Percentiles rank a stretch among this genome's conserved stretches.
Conservation (phyloP, 345 rosid genomes). For the Syzygium aqueum region DNA sequence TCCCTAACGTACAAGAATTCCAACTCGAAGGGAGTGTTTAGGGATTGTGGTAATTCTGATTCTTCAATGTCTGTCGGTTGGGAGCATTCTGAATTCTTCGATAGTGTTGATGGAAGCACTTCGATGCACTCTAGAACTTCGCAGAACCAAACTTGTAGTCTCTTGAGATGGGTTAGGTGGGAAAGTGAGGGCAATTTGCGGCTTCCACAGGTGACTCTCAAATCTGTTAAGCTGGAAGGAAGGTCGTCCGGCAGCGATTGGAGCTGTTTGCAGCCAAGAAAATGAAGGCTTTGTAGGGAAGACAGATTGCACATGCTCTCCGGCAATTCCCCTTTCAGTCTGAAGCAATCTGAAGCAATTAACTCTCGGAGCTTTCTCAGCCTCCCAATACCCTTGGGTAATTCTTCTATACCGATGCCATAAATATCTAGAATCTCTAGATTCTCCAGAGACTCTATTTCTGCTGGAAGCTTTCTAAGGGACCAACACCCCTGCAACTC, state of each 20-base stretch:
- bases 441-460: background rate
- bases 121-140: background rate
- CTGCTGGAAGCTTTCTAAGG: background rate
- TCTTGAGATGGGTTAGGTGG: background rate
- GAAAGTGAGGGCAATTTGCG: background rate
- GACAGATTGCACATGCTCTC: background rate
- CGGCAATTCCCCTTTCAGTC: accelerated
- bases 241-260: background rate
- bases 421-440: background rate
- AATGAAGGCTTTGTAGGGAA: background rate
- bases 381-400: background rate
- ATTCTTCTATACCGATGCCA: accelerated
- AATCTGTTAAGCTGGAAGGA: background rate
- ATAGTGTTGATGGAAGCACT: background rate
- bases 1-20: no score
- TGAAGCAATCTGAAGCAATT: accelerated
- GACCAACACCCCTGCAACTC: accelerated
- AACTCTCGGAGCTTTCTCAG: background rate
- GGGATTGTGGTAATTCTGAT: background rate
- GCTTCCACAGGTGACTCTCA: background rate
- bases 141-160: accelerated
- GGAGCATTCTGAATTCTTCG: background rate
- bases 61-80: background rate
- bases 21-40: no score
- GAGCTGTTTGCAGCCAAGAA: accelerated